Evolutionary conservation across 768 basidiomycete genomes (phyloP).

Genomic region (Brasilioporus rufonigricans): DNA sequence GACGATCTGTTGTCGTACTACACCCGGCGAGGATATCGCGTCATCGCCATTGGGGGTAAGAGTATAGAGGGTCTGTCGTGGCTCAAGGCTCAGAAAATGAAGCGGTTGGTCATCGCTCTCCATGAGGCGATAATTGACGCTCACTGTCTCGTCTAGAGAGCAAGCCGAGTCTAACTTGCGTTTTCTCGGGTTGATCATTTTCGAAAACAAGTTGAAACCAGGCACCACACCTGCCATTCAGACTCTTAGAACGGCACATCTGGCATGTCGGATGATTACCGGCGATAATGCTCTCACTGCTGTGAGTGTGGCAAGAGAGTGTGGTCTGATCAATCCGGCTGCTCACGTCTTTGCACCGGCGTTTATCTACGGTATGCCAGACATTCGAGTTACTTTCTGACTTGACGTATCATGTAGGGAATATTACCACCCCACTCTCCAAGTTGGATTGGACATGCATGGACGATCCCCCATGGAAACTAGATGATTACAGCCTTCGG

Average conservation of each 20-base stretch:
- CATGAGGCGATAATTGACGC: neutral
- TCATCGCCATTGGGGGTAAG: constrained; percentile 98
- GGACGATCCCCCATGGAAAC: constrained; percentile 80
- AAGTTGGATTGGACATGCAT: constrained; percentile 88
- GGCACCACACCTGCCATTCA: constrained; percentile 91
- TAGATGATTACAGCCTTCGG: constrained; percentile 87
- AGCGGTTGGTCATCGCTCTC: constrained; percentile 53
- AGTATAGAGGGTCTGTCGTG: constrained; percentile 91
- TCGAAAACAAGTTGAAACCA: constrained; percentile 96
- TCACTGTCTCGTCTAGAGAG: constrained; percentile 52
- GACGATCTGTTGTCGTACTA: constrained; percentile 96
- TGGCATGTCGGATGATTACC: constrained; percentile 97
- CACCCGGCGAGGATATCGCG: constrained; percentile 93
- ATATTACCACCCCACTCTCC: constrained; percentile 49
- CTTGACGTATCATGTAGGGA: constrained; percentile 41
- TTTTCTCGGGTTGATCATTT: constrained; percentile 94
- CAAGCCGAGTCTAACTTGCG: constrained; percentile 88
- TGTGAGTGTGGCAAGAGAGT: constrained; percentile 95
- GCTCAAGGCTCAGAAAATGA: constrained; percentile 96
- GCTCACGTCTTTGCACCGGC: constrained; percentile 85
- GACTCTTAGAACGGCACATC: constrained; percentile 81
- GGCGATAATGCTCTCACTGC: constrained; percentile 97
- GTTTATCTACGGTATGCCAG: constrained; percentile 63
- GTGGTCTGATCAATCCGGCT: constrained; percentile 81
- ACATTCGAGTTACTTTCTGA: neutral